A percentile compares a stretch with the other conserved stretches of the same genome.
phyloP scores from a whole-genome alignment of 148 eudicot genomes.

The Limonium bicolor region DNA sequence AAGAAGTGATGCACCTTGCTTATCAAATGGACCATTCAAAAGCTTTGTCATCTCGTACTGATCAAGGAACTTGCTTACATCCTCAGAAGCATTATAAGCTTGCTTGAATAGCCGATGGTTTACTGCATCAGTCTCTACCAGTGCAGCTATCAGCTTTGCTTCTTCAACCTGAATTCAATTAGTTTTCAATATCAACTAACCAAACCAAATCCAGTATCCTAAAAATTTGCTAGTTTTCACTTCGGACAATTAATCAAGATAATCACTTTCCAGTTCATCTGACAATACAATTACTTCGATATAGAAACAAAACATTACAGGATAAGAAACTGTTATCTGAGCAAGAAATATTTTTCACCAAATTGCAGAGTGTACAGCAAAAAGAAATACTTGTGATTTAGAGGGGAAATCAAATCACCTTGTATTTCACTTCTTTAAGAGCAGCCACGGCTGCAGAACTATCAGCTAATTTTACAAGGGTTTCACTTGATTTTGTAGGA shows the following conservation, averaged over 20 bases:
- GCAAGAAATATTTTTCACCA: too few species aligned
- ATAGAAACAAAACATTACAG: too few species aligned
- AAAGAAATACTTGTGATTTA: too few species aligned
- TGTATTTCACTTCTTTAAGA: constrained; percentile 57
- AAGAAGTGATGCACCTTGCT: constrained; percentile 70
- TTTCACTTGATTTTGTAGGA: constrained; percentile 43
- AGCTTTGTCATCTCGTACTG: constrained; percentile 78
- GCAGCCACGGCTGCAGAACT: constrained; percentile 59
- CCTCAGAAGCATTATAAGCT: constrained; percentile 58
- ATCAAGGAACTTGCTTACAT: constrained; percentile 58
- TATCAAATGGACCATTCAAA: constrained; percentile 55
- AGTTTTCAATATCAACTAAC: too few species aligned
- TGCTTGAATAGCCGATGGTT: constrained; percentile 62
- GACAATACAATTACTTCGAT: too few species aligned
- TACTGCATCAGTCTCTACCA: constrained; percentile 55
- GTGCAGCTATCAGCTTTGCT: constrained; percentile 65
- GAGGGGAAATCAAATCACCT: constrained; percentile 29
- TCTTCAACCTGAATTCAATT: constrained; percentile 67
- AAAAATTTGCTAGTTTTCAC: too few species aligned
- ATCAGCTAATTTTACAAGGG: constrained; percentile 58
- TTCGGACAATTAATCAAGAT: too few species aligned
- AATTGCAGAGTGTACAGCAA: too few species aligned
- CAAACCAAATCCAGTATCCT: too few species aligned
- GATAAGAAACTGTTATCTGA: too few species aligned
- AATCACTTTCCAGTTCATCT: too few species aligned